A percentile compares a stretch with the other conserved stretches of the same genome.
Evolutionary conservation across 192 early-diverging fungal genomes (phyloP).

Genomic region (Coemansia furcata): DNA sequence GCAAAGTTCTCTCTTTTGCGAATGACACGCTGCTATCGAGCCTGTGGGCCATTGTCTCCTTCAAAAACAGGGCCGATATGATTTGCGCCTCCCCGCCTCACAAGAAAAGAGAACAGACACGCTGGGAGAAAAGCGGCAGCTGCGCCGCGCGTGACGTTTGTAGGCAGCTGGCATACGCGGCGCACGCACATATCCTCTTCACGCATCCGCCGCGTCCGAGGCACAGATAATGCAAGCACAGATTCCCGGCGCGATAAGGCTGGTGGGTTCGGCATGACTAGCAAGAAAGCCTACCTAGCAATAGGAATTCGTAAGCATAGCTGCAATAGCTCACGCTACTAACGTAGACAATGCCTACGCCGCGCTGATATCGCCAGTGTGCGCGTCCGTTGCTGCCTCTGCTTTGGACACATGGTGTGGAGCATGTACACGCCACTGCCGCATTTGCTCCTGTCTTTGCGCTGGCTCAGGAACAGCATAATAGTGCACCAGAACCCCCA

Average conservation of each 20-base stretch:
- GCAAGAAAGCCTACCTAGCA: neutral
- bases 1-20: neutral
- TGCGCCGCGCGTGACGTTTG: neutral
- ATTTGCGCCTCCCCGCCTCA: neutral
- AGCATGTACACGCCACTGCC: constrained; percentile 4
- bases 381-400: neutral
- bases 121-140: neutral
- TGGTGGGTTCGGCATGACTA: neutral
- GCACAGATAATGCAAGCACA: neutral
- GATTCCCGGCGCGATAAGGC: neutral
- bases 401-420: neutral
- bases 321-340: neutral
- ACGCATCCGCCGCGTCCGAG: neutral
- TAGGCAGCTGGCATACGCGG: neutral
- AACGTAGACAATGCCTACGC: neutral
- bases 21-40: neutral
- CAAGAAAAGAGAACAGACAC: neutral
- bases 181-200: neutral
- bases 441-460: neutral
- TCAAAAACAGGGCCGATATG: neutral
- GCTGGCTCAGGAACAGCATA: neutral
- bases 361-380: neutral
- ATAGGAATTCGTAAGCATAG: neutral
- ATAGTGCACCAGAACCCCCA: neutral
- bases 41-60: neutral